A percentile compares a stretch with the other conserved stretches of the same genome.
Evolutionary conservation across 305 asterid species (phyloP).

Genomic region (Fraxinus dipetala): DNA sequence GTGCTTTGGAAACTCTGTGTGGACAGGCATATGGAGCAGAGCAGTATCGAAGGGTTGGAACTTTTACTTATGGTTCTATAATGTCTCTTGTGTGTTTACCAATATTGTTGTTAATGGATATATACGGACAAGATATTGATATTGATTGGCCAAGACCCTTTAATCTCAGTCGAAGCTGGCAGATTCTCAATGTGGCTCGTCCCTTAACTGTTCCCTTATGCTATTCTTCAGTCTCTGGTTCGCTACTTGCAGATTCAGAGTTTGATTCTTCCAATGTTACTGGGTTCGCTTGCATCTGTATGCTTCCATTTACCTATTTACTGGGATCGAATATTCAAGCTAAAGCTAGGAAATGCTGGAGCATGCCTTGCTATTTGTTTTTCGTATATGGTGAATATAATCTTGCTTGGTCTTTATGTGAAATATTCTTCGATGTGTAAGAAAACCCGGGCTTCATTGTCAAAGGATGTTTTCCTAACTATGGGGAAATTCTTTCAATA

Average conservation of each 20-base stretch:
- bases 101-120: constrained; percentile 24
- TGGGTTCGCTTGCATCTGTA: constrained; percentile 13
- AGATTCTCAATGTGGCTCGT: constrained; percentile 23
- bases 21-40: constrained; percentile 47
- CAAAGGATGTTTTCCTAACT: constrained; percentile 16
- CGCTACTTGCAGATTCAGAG: constrained; percentile 32
- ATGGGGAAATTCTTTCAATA: constrained; percentile 21
- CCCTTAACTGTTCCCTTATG: constrained; percentile 26
- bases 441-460: constrained; percentile 23
- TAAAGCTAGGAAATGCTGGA: constrained; percentile 26
- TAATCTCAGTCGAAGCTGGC: constrained; percentile 29
- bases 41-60: constrained; percentile 31
- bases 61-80: constrained; percentile 30
- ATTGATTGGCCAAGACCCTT: constrained; percentile 32
- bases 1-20: constrained; percentile 41
- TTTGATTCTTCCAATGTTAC: constrained; percentile 34
- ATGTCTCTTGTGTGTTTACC: constrained; percentile 30
- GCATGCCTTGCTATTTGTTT: constrained; percentile 29
- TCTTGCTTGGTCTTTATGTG: constrained; percentile 25
- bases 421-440: constrained; percentile 22
- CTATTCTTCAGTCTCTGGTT: constrained; percentile 25
- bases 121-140: constrained; percentile 28
- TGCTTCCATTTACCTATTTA: constrained; percentile 25
- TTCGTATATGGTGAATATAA: constrained; percentile 28
- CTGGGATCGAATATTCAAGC: constrained; percentile 36